Percentiles rank a stretch among this genome's conserved stretches.
These are phyloP conservation scores for Ganoderma lingzhi DNA, from an alignment of 1,284 basidiomycete genomes.

Conservation along the genomic window DNA sequence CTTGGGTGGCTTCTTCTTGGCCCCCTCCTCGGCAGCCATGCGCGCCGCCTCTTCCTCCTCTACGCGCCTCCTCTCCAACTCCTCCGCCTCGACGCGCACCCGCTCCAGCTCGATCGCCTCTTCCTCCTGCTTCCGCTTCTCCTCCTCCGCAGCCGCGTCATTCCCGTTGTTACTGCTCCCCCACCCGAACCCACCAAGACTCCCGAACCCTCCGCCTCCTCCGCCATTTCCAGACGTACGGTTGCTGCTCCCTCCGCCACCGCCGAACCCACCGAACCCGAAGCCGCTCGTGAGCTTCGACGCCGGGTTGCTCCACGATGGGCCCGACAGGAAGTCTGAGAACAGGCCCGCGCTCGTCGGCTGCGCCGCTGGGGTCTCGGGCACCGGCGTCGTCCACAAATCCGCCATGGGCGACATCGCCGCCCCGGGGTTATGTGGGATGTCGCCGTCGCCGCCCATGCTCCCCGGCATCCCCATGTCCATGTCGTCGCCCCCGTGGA, in stretches of 20 bases:
- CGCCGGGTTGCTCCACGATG: slow-evolving; percentile 24
- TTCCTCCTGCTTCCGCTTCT: slow-evolving; percentile 22
- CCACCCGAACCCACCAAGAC: slow-evolving; percentile 28
- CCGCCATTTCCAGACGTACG: slow-evolving; percentile 17
- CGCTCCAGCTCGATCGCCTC: slow-evolving; percentile 13
- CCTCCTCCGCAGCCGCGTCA: slow-evolving; percentile 28
- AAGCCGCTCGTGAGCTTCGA: slow-evolving; percentile 17
- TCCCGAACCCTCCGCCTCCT: slow-evolving; percentile 24
- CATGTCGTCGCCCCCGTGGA: slow-evolving; percentile 14
- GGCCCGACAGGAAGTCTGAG: slow-evolving; percentile 35
- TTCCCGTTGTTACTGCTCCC: slow-evolving; percentile 17
- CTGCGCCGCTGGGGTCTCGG: slow-evolving; percentile 21
- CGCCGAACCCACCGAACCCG: slow-evolving; percentile 24
- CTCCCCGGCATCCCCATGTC: slow-evolving; percentile 13
- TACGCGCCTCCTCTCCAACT: slow-evolving; percentile 23
- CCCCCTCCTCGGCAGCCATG: slow-evolving; percentile 17
- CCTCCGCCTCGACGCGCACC: slow-evolving; percentile 24
- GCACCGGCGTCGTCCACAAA: slow-evolving; percentile 30
- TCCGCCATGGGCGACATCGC: slow-evolving; percentile 34
- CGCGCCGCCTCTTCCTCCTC: slow-evolving; percentile 24
- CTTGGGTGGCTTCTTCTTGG: slow-evolving; percentile 31
- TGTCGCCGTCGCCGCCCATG: slow-evolving; percentile 9
- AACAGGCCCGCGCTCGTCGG: slow-evolving; percentile 31
- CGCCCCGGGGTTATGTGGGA: slow-evolving; percentile 11
- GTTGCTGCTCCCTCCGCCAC: slow-evolving; percentile 14